Evolutionary conservation across 1,284 basidiomycete species (phyloP).

Genomic region (Lentinula novae-zelandiae): DNA sequence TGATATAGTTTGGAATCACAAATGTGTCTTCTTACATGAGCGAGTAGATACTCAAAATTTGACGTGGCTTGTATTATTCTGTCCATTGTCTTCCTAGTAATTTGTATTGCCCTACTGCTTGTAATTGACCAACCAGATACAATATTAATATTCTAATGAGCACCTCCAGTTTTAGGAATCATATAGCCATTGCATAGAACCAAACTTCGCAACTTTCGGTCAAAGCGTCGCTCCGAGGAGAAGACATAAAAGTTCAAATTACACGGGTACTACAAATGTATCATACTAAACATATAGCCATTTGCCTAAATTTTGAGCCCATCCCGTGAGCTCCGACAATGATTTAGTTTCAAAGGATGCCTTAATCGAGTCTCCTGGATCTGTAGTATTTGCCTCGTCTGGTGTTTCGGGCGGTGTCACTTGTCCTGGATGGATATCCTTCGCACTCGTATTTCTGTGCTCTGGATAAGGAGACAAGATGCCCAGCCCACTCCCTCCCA

Average conservation of each 20-base stretch:
- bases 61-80: too few species aligned
- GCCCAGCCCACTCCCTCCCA: slow-evolving; percentile 92
- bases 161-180: too few species aligned
- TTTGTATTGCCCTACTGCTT: too few species aligned
- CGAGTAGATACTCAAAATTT: too few species aligned
- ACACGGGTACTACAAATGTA: not conserved
- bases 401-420: slow-evolving; percentile 53
- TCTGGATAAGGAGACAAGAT: slow-evolving; percentile 67
- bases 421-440: slow-evolving; percentile 24
- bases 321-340: slow-evolving; percentile 45
- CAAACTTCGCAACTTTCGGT: too few species aligned
- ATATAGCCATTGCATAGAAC: too few species aligned
- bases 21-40: not conserved
- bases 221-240: too few species aligned
- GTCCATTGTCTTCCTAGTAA: too few species aligned
- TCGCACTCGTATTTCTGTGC: slow-evolving; percentile 27
- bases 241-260: not conserved
- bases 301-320: slow-evolving; percentile 54
- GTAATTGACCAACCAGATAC: too few species aligned
- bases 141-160: too few species aligned
- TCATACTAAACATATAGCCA: slow-evolving; percentile 60
- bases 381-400: slow-evolving; percentile 21
- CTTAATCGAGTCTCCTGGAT: slow-evolving; percentile 31
- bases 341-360: slow-evolving; percentile 46
- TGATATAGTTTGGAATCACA: not conserved